These are phyloP conservation scores for Candida pseudoglaebosa DNA, from an alignment of 805 yeast genomes.

Conservation along the genomic window DNA sequence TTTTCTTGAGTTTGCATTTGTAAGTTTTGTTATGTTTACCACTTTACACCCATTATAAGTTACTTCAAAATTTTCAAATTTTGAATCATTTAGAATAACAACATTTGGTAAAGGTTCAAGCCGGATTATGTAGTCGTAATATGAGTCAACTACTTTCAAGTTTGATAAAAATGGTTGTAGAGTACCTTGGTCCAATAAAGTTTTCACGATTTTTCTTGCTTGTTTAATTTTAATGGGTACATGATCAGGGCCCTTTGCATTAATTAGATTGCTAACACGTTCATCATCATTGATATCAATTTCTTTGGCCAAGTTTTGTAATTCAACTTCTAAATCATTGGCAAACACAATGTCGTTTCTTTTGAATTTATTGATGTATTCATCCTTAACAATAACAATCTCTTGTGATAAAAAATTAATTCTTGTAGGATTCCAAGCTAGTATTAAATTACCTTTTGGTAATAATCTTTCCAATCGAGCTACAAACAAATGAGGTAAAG, in stretches of 20 bases:
- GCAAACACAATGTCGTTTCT: slow-evolving; percentile 63
- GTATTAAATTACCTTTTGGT: slow-evolving; percentile 27
- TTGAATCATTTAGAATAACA: slow-evolving; percentile 60
- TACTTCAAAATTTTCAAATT: slow-evolving; percentile 68
- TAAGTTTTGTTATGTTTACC: slow-evolving; percentile 64
- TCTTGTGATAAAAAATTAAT: slow-evolving; percentile 82
- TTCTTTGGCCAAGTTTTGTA: slow-evolving; percentile 14
- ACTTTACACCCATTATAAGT: slow-evolving; percentile 81
- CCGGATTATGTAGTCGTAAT: slow-evolving; percentile 63
- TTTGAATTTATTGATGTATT: slow-evolving; percentile 64
- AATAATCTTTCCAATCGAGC: slow-evolving; percentile 53
- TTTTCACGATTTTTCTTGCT: slow-evolving; percentile 69
- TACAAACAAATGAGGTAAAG: slow-evolving; percentile 70
- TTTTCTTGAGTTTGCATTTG: slow-evolving; percentile 29
- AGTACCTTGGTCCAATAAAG: slow-evolving; percentile 83
- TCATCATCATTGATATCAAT: slow-evolving; percentile 12
- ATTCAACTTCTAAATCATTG: slow-evolving; percentile 24
- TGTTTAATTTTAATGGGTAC: slow-evolving; percentile 48
- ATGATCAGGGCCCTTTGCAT: slow-evolving; percentile 13
- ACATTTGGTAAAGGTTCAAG: slow-evolving; percentile 76
- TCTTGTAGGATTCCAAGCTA: slow-evolving; percentile 73
- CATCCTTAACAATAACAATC: slow-evolving; percentile 69
- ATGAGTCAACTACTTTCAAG: slow-evolving; percentile 63
- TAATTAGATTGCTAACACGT: slow-evolving; percentile 8
- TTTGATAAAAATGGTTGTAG: slow-evolving; percentile 71